Evolutionary conservation across 1,139 yeast species (phyloP).

Genomic region (Yamadazyma buinensis): DNA sequence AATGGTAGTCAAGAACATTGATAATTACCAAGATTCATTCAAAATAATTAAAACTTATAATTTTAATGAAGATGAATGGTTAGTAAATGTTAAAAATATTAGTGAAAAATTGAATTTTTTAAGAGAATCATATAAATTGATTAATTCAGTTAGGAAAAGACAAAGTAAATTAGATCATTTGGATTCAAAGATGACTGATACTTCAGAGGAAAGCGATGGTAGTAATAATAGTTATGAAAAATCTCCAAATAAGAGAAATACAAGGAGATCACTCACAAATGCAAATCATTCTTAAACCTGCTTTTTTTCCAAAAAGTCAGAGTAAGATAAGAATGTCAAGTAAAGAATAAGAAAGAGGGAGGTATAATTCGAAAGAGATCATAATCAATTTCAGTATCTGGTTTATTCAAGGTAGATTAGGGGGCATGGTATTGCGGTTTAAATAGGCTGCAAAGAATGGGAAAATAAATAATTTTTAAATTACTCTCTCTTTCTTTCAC

Average conservation of each 20-base stretch:
- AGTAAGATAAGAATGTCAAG: no score
- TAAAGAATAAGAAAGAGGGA: no score
- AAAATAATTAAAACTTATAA: conserved; percentile 6
- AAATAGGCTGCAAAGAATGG: no score
- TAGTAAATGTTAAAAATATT: conserved; percentile 21
- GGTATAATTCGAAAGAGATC: no score
- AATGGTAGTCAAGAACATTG: conserved; percentile 4
- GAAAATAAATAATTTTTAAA: no score
- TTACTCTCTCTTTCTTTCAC: no score
- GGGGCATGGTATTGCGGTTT: no score
- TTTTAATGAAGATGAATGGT: conserved; percentile 19
- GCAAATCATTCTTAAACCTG: no score
- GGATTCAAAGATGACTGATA: neutral
- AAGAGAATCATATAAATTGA: conserved; percentile 27
- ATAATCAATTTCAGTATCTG: no score
- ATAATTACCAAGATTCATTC: conserved; percentile 7
- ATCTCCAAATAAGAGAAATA: conserved; percentile 8
- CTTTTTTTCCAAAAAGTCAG: neutral
- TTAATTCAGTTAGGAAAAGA: conserved; percentile 21
- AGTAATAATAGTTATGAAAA: conserved; percentile 13
- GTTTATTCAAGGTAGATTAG: no score
- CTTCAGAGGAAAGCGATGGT: neutral
- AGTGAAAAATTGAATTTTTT: conserved; percentile 28
- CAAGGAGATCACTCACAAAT: neutral
- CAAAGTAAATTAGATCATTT: conserved; percentile 9